A percentile compares a stretch with the other conserved stretches of the same genome.
Conservation (phyloP, 2,329 filamentous ascomycete species). For the Plenodomus lindquistii region DNA sequence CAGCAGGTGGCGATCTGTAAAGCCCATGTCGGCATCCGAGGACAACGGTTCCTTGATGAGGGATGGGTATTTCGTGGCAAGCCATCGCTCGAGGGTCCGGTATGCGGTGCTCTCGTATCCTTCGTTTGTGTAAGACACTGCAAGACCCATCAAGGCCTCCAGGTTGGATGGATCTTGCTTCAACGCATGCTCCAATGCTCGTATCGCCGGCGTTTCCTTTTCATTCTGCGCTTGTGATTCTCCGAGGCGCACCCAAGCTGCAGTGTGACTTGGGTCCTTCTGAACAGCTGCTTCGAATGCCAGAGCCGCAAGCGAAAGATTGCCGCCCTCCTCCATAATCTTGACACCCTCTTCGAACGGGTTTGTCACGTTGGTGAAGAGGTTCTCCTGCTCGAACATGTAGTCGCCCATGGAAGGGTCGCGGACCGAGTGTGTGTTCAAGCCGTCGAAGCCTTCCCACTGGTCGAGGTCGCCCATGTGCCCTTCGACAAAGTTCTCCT, state of each 20-base stretch:
- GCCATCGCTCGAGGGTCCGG: constrained; percentile 93
- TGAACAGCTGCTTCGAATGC: constrained; percentile 96
- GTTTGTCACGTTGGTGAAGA: constrained; percentile 78
- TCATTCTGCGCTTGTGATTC: constrained; percentile 96
- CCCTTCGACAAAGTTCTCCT: constrained; percentile 65
- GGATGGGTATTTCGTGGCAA: constrained; percentile 89
- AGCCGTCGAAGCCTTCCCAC: constrained; percentile 75
- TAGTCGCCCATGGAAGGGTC: constrained; percentile 87
- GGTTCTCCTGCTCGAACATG: constrained; percentile 91
- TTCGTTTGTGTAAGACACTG: constrained; percentile 97
- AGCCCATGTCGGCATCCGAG: constrained; percentile 80
- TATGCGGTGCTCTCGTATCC: constrained; percentile 97
- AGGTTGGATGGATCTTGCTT: constrained; percentile 87
- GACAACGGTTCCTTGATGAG: constrained; percentile 75
- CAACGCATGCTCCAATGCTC: constrained; percentile 87
- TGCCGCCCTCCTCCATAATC: constrained; percentile 92
- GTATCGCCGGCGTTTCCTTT: constrained; percentile 94
- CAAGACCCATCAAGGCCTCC: constrained; percentile 88
- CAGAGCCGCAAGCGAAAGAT: constrained; percentile 87
- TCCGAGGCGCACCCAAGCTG: constrained; percentile 92
- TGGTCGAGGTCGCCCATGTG: constrained; percentile 75
- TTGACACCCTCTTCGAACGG: constrained; percentile 92
- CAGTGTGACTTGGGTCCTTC: constrained; percentile 82
- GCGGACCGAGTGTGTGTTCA: constrained; percentile 67
- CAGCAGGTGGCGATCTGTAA: constrained; percentile 87